Conservation (phyloP, 31 red algal species). For the Asparagopsis taxiformis region DNA sequence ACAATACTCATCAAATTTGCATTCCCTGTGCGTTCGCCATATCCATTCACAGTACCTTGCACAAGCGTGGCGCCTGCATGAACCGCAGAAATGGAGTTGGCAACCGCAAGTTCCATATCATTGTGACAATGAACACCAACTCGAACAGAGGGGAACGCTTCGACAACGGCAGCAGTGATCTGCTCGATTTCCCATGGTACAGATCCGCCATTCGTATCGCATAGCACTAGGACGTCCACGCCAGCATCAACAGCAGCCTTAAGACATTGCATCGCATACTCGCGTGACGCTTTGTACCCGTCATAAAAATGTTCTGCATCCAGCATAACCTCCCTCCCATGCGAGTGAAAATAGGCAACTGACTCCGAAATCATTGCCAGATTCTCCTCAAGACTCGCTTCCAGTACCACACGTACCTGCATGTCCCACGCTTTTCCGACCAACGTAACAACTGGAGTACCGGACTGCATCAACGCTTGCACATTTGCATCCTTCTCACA, state of each 20-base stretch:
- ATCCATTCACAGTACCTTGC: conserved; percentile 96
- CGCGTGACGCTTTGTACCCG: conserved; percentile 58
- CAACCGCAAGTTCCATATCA: conserved; percentile 97
- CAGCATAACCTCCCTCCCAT: conserved; percentile 81
- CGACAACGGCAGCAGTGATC: conserved; percentile 55
- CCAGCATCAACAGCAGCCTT: conserved; percentile 78
- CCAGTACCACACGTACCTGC: conserved; percentile 88
- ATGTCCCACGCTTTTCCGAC: conserved; percentile 89
- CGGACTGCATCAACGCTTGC: conserved; percentile 57
- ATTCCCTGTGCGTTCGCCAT: conserved; percentile 99
- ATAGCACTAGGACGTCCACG: conserved; percentile 89
- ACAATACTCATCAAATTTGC: conserved; percentile 94
- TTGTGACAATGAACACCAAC: conserved; percentile 99
- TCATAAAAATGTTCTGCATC: conserved; percentile 99
- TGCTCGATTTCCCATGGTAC: conserved; percentile 83
- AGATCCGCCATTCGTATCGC: conserved; percentile 98
- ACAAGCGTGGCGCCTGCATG: conserved; percentile 81
- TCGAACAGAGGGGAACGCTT: conserved; percentile 27
- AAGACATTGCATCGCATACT: conserved; percentile 77
- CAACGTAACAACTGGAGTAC: conserved; percentile 81
- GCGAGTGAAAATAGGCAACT: conserved; percentile 64
- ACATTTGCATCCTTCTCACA: conserved; percentile 80
- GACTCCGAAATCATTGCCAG: conserved; percentile 91
- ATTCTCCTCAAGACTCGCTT: conserved; percentile 87
- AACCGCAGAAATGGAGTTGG: conserved; percentile 92